Conservation (phyloP, 192 early-diverging fungal species). For the Dissophora globulifera region DNA sequence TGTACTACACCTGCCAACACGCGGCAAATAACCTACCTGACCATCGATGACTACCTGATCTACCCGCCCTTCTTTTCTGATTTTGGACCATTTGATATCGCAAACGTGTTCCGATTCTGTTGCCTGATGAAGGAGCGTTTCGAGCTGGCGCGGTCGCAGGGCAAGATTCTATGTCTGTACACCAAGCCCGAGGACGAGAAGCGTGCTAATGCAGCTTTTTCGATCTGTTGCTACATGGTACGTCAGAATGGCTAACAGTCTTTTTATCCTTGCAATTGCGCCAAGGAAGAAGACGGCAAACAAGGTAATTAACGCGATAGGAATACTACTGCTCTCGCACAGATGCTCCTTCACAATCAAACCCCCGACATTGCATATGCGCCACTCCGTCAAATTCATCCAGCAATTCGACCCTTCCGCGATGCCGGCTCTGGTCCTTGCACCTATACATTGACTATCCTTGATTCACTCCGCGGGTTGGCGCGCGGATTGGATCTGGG, state of each 20-base stretch:
- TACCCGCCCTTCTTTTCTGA: constrained; percentile 75
- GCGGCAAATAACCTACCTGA: constrained; percentile 58
- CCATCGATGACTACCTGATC: constrained; percentile 66
- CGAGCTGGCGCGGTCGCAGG: constrained; percentile 47
- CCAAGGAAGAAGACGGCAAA: too few relatives aligned
- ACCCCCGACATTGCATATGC: constrained; percentile 71
- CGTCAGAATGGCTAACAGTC: too few relatives aligned
- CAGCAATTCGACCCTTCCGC: constrained; percentile 71
- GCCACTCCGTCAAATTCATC: constrained; percentile 50
- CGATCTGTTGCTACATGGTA: constrained; percentile 78
- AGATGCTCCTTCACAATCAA: constrained; percentile 68
- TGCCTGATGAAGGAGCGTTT: constrained; percentile 69
- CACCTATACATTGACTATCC: constrained; percentile 72
- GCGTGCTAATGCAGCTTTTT: constrained; percentile 74
- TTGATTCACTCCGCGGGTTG: constrained; percentile 74
- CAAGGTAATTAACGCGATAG: too few relatives aligned
- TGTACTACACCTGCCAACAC: constrained; percentile 49
- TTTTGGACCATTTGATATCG: constrained; percentile 75
- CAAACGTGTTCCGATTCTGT: constrained; percentile 71
- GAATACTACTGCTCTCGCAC: not conserved
- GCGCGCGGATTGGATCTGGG: constrained; percentile 67
- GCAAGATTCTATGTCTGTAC: constrained; percentile 57
- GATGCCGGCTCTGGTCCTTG: constrained; percentile 77
- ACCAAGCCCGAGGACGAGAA: constrained; percentile 66
- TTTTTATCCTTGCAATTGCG: too few relatives aligned